Evolutionary conservation across 768 basidiomycete genomes (phyloP), one percentile per base, ranked within the genome.

Genomic region (Hemileccinum rubropunctum): DNA sequence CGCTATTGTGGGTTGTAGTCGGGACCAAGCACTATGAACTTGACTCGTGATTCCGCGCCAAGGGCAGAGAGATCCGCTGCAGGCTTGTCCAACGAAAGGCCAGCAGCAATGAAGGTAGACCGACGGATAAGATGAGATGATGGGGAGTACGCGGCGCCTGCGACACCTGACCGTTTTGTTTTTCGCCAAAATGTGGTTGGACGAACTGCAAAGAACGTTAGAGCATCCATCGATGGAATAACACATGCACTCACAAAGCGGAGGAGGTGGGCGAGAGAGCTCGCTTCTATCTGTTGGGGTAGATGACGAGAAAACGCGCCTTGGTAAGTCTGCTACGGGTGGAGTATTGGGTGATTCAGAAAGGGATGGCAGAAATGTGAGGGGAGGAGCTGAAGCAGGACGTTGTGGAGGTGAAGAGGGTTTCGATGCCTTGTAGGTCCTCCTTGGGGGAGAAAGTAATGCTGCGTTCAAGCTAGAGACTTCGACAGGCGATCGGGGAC

Each of bases 111-210:
- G 60, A 86, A 89, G 2, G 88, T 88, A 5, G 86, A 83, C 6
- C 88, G 81, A 34, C 89, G 85, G 41, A 90, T 76, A 50, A 87
- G 79, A 62, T 87, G 82, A 0, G 80, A 80, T 0, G 86, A 78
- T 0, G 88, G 88, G 6, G 88, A 86, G 62, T 87, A 89, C 0
- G 80, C 83, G 6, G 85, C 78, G 4, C 75, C 78, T 40, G 84
- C 76, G 1, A 90, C 85, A 14, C 86, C 88, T 17, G 86, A 87
- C 13, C 83, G 80, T 27, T 71, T 76, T 2, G 84, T 88, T 55
- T 81, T 83, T 28, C 86, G 76, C 88, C 88, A 91, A 64, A 91
- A 89, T 0, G 88, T 86, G 7, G 81, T 86, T 0, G 88, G 88
- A n/a, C 88, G 84, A 32, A 88, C 88, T 90, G 53, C 2, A 1